Base-by-base conservation (phyloP, 495 filamentous ascomycete genomes). In the Podospora tetraspora region DNA sequence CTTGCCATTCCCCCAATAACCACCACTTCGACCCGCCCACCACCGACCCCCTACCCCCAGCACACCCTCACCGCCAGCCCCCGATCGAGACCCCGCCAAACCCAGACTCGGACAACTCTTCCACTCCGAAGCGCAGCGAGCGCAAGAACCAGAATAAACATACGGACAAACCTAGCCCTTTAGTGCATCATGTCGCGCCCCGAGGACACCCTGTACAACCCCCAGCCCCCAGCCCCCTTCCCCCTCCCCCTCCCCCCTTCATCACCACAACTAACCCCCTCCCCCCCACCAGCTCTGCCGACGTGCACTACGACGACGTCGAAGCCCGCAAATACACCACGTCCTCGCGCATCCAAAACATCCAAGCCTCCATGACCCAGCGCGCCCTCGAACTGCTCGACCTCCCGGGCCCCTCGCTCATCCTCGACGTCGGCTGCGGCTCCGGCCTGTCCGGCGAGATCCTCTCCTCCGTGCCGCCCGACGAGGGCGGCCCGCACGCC, bases 241-340 rank as follows among this genome's bases (percentile, higher is more conserved):
- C 62, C 66, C 70, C 66, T 22, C 27, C 34, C 25, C 37, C 3
- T 6, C 19, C n/a, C 62, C n/a, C 57, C 5, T 19, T 11, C 64
- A 27, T 3, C 22, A 22, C 19, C 43, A 34, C 19, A 12, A 30
- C 32, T 32, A 25, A 60, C 29, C 63, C 29, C 63, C 43, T 64
- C 34, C 27, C 62, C 70, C 69, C 30, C 43, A 37, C 63, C 73
- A 96, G 93, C 72, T 91, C 92, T 62, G 93, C 95, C 68, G 95
- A 99, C 82, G 87, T 98, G 72, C 95, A 94, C 83, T 99, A 99
- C 83, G 91, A 97, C 81, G 96, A 97, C 79, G 84, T 86, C 82
- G 93, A 96, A 82, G 93, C 95, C 16, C 89, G 89, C 77, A 94
- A 97, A 83, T 99, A 99, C 82, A 99, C 96, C n/a, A 97, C 94